These are phyloP conservation scores for Lipomyces spencermartinsiae DNA, from an alignment of 805 yeast genomes.

Conservation along the genomic window DNA sequence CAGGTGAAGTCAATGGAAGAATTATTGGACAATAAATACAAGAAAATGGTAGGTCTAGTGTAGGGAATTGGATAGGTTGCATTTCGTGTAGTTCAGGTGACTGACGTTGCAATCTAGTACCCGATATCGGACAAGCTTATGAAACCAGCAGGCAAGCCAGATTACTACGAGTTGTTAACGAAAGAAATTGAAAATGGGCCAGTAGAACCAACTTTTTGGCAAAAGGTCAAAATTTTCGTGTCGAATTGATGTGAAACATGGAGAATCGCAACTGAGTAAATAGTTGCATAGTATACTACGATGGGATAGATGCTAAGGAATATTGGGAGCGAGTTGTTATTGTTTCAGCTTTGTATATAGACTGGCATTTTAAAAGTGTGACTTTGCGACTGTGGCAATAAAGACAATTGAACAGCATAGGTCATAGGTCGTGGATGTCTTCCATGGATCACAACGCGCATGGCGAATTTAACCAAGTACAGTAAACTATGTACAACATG, in stretches of 20 bases:
- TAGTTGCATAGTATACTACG: not conserved
- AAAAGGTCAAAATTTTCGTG: conserved; percentile 21
- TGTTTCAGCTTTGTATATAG: not conserved
- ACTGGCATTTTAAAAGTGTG: not conserved
- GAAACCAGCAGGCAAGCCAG: conserved; percentile 39
- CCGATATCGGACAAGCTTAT: conserved; percentile 37
- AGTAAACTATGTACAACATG: conserved; percentile 5
- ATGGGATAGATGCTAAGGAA: not conserved
- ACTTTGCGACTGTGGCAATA: not conserved
- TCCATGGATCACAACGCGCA: not conserved
- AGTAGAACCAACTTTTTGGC: conserved; percentile 26
- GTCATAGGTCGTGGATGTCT: not conserved
- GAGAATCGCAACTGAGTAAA: not conserved
- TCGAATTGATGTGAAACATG: conserved; percentile 11
- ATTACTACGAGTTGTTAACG: conserved; percentile 32
- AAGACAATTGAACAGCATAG: no score
- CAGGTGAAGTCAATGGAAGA: conserved; percentile 23
- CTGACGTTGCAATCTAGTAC: conserved; percentile 18
- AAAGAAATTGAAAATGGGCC: conserved; percentile 33
- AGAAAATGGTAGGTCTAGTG: conserved; percentile 17
- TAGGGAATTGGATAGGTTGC: not conserved
- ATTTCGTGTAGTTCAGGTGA: not conserved
- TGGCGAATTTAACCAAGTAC: not conserved
- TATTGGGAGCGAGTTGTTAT: not conserved
- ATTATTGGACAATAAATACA: conserved; percentile 15